Conservation (phyloP, 306 rosid species). For the Lablab purpureus region DNA sequence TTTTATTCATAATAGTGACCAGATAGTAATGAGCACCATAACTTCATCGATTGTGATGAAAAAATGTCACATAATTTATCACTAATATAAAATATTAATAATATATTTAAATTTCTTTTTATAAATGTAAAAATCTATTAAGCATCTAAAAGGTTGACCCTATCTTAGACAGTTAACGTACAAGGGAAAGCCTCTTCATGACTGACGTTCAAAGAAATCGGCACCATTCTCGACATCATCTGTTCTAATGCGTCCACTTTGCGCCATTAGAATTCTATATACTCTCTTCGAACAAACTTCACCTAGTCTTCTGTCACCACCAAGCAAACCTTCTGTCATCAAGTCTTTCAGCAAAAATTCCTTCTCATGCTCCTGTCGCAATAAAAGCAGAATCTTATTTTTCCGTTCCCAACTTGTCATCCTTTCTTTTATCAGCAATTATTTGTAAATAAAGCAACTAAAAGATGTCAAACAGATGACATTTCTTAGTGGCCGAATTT, state of each 20-base stretch:
- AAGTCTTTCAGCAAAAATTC: conserved; percentile 86
- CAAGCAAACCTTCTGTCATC: conserved; percentile 70
- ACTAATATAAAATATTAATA: neutral
- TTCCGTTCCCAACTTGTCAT: conserved; percentile 9
- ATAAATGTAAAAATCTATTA: neutral
- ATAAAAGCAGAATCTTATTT: conserved; percentile 29
- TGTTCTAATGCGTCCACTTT: conserved; percentile 73
- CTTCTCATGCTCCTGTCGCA: conserved; percentile 79
- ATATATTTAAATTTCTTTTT: neutral
- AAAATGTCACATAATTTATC: neutral
- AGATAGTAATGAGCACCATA: neutral
- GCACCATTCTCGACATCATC: conserved; percentile 95
- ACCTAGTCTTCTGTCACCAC: conserved; percentile 85
- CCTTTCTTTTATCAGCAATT: conserved; percentile 21
- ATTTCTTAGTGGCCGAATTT: conserved; percentile 25
- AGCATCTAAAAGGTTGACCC: neutral
- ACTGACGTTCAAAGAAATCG: conserved; percentile 65
- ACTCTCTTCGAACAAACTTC: conserved; percentile 93
- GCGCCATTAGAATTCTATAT: conserved; percentile 84
- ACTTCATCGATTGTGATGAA: neutral
- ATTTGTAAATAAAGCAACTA: conserved; percentile 19
- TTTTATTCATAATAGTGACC: neutral
- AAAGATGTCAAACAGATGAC: conserved; percentile 19
- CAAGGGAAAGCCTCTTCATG: conserved; percentile 23
- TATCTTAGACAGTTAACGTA: conserved; percentile 26